A percentile compares a stretch with the other conserved stretches of the same genome.
Conservation (phyloP, 768 basidiomycete species). For the Hemileccinum impolitum region DNA sequence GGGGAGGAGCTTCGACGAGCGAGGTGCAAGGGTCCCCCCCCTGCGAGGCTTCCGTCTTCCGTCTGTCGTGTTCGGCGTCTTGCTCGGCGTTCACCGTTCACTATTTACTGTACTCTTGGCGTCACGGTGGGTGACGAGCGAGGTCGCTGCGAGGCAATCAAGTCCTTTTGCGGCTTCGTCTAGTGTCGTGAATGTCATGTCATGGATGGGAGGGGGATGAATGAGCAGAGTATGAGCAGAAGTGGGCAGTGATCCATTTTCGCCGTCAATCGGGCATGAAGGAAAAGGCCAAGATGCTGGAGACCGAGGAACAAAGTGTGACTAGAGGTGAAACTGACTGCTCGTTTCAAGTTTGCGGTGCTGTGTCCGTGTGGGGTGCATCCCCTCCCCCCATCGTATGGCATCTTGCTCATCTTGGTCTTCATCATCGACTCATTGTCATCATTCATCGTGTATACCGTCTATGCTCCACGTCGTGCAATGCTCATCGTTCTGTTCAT, state of each 20-base stretch:
- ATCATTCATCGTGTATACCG: constrained; percentile 14
- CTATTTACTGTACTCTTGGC: not conserved
- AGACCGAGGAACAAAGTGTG: not conserved
- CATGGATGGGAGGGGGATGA: not conserved
- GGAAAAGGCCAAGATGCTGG: not conserved
- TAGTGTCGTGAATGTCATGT: not conserved
- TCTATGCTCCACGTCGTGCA: not conserved
- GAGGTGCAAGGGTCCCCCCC: constrained; percentile 1
- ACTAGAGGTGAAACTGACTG: not conserved
- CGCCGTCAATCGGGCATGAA: not conserved
- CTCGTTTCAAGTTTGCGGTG: not conserved
- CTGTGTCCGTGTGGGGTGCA: too few species aligned
- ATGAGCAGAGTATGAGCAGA: too few species aligned
- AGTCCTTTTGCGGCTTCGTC: constrained; percentile 7
- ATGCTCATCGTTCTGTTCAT: too few species aligned
- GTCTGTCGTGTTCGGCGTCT: constrained; percentile 10
- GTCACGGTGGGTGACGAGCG: not conserved
- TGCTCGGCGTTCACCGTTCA: constrained; percentile 9
- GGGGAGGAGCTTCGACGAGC: constrained; percentile 11
- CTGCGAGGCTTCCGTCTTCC: constrained; percentile 16
- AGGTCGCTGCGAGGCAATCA: constrained; percentile 21
- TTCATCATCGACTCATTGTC: too few species aligned
- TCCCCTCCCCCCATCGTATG: too few species aligned
- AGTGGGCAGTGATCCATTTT: constrained; percentile 5
- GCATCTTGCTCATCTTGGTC: too few species aligned